Evolutionary conservation across 140 eudicot species (phyloP).

Genomic region (Ambrosia hybrid): DNA sequence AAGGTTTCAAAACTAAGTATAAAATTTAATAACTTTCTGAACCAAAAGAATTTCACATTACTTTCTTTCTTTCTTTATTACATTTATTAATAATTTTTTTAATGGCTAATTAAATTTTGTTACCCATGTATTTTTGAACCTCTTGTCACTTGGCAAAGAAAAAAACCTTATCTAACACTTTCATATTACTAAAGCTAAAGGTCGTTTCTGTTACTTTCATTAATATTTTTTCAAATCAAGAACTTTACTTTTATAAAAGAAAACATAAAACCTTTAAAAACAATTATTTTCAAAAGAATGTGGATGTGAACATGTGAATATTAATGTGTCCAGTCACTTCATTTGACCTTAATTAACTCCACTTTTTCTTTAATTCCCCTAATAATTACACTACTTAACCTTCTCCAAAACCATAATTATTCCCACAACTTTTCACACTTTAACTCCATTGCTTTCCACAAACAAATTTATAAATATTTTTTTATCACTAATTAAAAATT

Average conservation of each 20-base stretch:
- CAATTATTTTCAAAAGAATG: conserved; percentile 1
- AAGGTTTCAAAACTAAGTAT: conserved; percentile 9
- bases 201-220: too few species aligned
- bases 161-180: background rate
- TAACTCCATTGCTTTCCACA: conserved; percentile 37
- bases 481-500: conserved; percentile 8
- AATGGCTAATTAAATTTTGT: too few species aligned
- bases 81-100: background rate
- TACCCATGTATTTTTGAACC: too few species aligned
- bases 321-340: conserved; percentile 47
- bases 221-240: too few species aligned
- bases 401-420: conserved; percentile 38
- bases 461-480: conserved; percentile 9
- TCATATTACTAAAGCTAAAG: too few species aligned
- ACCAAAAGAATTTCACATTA: background rate
- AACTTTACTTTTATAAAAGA: too few species aligned
- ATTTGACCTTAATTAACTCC: conserved; percentile 40
- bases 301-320: conserved; percentile 10
- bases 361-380: conserved; percentile 28
- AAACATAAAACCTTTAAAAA: too few species aligned
- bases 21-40: background rate
- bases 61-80: background rate
- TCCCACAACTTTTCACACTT: conserved; percentile 15
- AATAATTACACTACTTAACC: conserved; percentile 13
- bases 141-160: too few species aligned